Evolutionary conservation across 495 filamentous ascomycete species (phyloP), one percentile per base, ranked within the genome.

Genomic region (Hypoxylon perforatum): DNA sequence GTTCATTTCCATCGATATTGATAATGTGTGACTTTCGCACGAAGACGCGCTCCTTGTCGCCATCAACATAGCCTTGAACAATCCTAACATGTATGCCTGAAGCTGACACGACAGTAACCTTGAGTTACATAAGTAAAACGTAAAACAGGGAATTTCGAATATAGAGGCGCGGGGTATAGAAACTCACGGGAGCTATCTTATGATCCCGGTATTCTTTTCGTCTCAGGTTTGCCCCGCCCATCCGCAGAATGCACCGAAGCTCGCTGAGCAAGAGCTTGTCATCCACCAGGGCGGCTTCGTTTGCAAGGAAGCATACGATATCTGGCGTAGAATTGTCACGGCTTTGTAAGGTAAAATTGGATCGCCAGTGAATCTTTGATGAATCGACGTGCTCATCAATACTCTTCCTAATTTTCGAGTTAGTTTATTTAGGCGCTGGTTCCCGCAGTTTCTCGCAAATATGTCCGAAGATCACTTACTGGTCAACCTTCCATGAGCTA

Each of bases 271-370:
- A 36, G 25, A 51, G 15, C 30, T 51, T 51, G n/a, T 51, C 30
- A 38, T 51, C 48, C 28, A 36, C 28, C 15, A 51, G 18, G n/a
- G 48, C 4, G 48, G 28, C 30, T 19, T 51, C 48, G 17, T 51
- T 51, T 35, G 15, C 48, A 38, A 51, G 25, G 8, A 51, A 51
- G 30, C 48, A 51, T 35, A 51, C 30, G 48, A 51, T 22, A 51
- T 51, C 48, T 36, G 48, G 48, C 28, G 11, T 18, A 21, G 48
- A 51, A 12, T 51, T 51, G 30, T 51, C 28, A 36, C 30, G 48
- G 48, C 35, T 51, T 19, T 51, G 9, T 36, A 51, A 35, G 28
- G 30, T 36, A 51, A 35, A 35, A 51, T 36, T 38, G 30, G 30
- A 25, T 21, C 48, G 48, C 30, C 30, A 48, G 46, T 48, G 22